These are phyloP conservation scores for Phylloporus sp. DNA, from an alignment of 768 basidiomycete genomes.

Conservation along the genomic window DNA sequence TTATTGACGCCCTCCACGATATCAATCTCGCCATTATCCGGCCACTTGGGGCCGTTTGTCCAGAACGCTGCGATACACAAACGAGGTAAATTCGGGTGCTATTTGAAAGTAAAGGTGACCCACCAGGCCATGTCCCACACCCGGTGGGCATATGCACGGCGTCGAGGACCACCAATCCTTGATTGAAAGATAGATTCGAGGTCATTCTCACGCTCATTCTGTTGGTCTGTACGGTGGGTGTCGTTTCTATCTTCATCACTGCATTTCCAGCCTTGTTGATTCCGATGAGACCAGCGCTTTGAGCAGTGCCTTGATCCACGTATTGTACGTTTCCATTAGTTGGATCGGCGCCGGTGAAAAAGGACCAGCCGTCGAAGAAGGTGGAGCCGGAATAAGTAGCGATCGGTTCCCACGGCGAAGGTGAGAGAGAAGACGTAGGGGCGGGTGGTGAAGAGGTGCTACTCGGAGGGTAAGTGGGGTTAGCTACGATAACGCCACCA, in stretches of 20 bases:
- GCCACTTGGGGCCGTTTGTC: slow-evolving; percentile 46
- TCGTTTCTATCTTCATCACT: slow-evolving; percentile 87
- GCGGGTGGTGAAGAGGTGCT: slow-evolving; percentile 23
- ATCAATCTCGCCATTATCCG: slow-evolving; percentile 66
- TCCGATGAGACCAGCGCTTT: slow-evolving; percentile 52
- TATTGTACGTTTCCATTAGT: slow-evolving; percentile 72
- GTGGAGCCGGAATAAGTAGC: slow-evolving; percentile 57
- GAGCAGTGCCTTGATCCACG: slow-evolving; percentile 56
- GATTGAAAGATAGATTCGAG: slow-evolving; percentile 53
- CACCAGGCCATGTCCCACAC: slow-evolving; percentile 79
- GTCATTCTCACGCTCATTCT: slow-evolving; percentile 79
- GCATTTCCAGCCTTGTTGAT: slow-evolving; percentile 72
- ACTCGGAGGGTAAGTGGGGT: slow-evolving; percentile 20
- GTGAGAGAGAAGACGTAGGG: slow-evolving; percentile 21
- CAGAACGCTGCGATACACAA: slow-evolving; percentile 36
- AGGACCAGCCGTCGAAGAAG: slow-evolving; percentile 84
- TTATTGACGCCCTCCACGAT: slow-evolving; percentile 81
- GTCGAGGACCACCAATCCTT: slow-evolving; percentile 75
- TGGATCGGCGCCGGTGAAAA: slow-evolving; percentile 65
- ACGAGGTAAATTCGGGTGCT: not conserved
- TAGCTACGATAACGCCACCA: slow-evolving; percentile 18
- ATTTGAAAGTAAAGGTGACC: not conserved
- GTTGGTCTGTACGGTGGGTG: slow-evolving; percentile 58
- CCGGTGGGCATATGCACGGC: slow-evolving; percentile 87
- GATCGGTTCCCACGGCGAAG: slow-evolving; percentile 56